A percentile compares a stretch with the other conserved stretches of the same genome.
phyloP scores from a whole-genome alignment of 1,284 basidiomycete genomes.

The Melampsora americana region DNA sequence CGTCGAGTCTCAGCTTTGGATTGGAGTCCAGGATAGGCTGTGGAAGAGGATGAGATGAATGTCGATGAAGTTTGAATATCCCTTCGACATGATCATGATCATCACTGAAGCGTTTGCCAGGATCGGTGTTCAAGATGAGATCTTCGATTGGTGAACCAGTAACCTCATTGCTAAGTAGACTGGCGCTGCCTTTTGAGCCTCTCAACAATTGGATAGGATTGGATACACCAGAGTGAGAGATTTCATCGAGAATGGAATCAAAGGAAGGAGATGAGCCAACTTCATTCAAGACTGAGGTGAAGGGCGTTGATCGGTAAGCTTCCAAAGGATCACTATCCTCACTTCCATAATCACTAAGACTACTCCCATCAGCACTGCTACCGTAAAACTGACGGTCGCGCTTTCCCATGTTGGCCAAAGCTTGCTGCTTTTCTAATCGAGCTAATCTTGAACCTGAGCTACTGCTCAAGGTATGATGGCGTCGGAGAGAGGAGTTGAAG shows the following conservation, averaged over 20 bases:
- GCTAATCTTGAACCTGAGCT: constrained; percentile 13
- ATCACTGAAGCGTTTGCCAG: background rate
- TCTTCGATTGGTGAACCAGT: background rate
- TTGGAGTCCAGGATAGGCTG: background rate
- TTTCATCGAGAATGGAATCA: background rate
- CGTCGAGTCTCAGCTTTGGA: background rate
- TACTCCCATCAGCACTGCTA: constrained; percentile 7
- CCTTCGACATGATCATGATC: background rate
- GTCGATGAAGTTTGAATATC: background rate
- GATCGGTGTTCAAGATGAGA: background rate
- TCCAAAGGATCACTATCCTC: constrained; percentile 5
- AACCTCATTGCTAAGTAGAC: background rate
- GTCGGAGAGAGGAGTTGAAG: constrained; percentile 3
- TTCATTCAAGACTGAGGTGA: constrained; percentile 1
- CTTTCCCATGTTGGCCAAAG: constrained; percentile 20
- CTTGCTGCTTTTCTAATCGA: constrained; percentile 22
- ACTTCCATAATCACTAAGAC: constrained; percentile 18
- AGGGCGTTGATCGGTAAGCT: constrained; percentile 14
- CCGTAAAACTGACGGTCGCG: constrained; percentile 26
- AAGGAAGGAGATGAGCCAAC: background rate
- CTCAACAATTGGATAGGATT: background rate
- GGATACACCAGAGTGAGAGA: background rate
- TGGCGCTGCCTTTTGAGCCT: background rate
- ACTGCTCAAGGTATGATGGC: constrained; percentile 25
- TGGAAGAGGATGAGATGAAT: background rate